A percentile compares a stretch with the other conserved stretches of the same genome.
phyloP scores from a whole-genome alignment of 1,139 yeast genomes.

The Taphrina confusa region DNA sequence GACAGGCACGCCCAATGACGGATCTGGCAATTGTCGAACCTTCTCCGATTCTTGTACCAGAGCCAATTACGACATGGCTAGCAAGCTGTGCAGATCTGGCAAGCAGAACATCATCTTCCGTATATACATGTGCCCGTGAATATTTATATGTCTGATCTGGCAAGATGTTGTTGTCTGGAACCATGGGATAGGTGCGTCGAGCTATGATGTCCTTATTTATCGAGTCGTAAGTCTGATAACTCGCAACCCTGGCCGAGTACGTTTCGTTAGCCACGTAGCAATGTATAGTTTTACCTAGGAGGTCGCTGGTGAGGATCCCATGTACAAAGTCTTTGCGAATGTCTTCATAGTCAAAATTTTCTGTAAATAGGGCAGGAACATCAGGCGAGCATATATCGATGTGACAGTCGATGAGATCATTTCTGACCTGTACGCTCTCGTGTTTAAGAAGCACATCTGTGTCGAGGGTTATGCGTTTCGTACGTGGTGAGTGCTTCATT shows the following conservation, averaged over 20 bases:
- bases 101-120: constrained; percentile 72
- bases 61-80: constrained; percentile 64
- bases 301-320: constrained; percentile 87
- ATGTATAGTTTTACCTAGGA: constrained; percentile 85
- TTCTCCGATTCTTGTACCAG: constrained; percentile 55
- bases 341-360: constrained; percentile 89
- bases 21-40: constrained; percentile 60
- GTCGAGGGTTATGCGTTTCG: constrained; percentile 61
- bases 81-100: constrained; percentile 96
- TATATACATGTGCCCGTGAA: constrained; percentile 82
- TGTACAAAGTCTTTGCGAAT: constrained; percentile 83
- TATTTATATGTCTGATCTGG: constrained; percentile 72
- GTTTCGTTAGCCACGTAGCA: constrained; percentile 74
- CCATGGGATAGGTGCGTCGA: constrained; percentile 89
- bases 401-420: constrained; percentile 93
- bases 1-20: constrained; percentile 81
- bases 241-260: constrained; percentile 91
- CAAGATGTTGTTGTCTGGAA: constrained; percentile 78
- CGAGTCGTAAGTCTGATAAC: constrained; percentile 90
- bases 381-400: constrained; percentile 93
- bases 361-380: constrained; percentile 93
- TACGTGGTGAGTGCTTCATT: constrained; percentile 35
- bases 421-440: constrained; percentile 75
- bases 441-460: constrained; percentile 74
- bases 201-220: constrained; percentile 80